Evolutionary conservation across 371 early-diverging fungal species (phyloP).

Genomic region (Mortierella sp.): DNA sequence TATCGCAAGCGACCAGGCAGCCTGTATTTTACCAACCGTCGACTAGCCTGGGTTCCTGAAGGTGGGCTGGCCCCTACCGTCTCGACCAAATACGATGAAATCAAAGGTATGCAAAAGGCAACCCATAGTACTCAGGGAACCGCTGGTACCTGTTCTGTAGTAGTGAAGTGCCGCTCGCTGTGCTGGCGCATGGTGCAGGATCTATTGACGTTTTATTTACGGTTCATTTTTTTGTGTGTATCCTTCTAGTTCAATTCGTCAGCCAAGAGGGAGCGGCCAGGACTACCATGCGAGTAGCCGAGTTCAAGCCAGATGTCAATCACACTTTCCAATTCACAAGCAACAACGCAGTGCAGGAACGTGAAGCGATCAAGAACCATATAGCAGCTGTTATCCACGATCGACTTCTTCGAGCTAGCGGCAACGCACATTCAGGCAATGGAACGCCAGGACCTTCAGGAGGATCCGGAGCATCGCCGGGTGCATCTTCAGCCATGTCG

Average conservation of each 20-base stretch:
- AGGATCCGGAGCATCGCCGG: constrained; percentile 42
- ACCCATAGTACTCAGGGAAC: background rate
- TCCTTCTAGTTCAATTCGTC: constrained; percentile 30
- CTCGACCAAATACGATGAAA: constrained; percentile 42
- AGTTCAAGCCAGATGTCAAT: constrained; percentile 46
- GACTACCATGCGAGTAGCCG: constrained; percentile 59
- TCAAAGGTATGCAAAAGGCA: constrained; percentile 26
- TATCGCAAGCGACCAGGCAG: constrained; percentile 71
- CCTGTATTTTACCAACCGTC: constrained; percentile 66
- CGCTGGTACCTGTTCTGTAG: background rate
- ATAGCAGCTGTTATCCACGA: constrained; percentile 63
- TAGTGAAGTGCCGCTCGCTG: too few species aligned
- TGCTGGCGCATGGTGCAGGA: background rate
- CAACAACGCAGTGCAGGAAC: constrained; percentile 64
- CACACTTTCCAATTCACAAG: constrained; percentile 68
- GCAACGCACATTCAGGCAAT: constrained; percentile 33
- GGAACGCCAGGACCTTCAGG: constrained; percentile 27
- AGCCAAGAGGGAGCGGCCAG: constrained; percentile 41
- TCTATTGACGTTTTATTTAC: background rate
- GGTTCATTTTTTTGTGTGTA: background rate
- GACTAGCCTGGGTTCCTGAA: constrained; percentile 71
- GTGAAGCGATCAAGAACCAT: constrained; percentile 70
- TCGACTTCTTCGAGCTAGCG: constrained; percentile 56
- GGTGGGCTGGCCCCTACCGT: constrained; percentile 57
- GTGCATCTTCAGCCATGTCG: constrained; percentile 51